Base-by-base conservation (phyloP, 1,284 basidiomycete genomes). In the Wolfiporia cocos region DNA sequence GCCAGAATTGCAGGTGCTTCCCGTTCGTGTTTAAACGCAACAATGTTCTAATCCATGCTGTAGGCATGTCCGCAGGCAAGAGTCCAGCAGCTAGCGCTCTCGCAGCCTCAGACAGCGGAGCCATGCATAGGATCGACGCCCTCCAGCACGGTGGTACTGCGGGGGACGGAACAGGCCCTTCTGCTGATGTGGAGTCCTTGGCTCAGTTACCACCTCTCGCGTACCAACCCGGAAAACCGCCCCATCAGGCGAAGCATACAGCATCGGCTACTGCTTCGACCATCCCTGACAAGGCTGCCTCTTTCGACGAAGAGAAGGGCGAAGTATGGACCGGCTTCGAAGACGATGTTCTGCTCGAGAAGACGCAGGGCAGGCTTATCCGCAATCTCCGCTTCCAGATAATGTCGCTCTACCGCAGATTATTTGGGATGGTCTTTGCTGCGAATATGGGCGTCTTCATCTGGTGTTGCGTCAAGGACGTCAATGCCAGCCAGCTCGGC, bases 401-500 rank as follows among this genome's bases (percentile, higher is more conserved):
- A 38, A 73, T 76, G 57, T 67, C 68, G 3, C 61, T 78, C 9
- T 79, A 78, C 53, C 70, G 74, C 26, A 67, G 76, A 19, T 64
- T 79, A 1, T 81, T 81, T 49, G 68, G 72, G 20, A 53, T 78
- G 37, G 72, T 78, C 10, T 76, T 78, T 57, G 48, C 74, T 39
- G 63, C 64, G 29, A 79, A 80, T 54, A 57, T 76, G 55, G 65
- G 62, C 10, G 65, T 76, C 29, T 70, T 78, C 54, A 70, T 78
- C 47, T 64, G 61, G n/a, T 22, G 51, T 64, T 37, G 61, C 63
- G 43, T 63, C 56, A 39, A 67, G 56, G 23, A 61, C 38, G 5
- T 65, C 12, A 67, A 70, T 46, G 64, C 75, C 1, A 58, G 67
- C 33, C 58, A 68, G 35, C 60, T 78, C 15, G 73, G 69, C n/a